Evolutionary conservation across 2,329 filamentous ascomycete genomes (phyloP), one percentile per base, ranked within the genome.

Genomic region (Beauveria pseudobassiana): DNA sequence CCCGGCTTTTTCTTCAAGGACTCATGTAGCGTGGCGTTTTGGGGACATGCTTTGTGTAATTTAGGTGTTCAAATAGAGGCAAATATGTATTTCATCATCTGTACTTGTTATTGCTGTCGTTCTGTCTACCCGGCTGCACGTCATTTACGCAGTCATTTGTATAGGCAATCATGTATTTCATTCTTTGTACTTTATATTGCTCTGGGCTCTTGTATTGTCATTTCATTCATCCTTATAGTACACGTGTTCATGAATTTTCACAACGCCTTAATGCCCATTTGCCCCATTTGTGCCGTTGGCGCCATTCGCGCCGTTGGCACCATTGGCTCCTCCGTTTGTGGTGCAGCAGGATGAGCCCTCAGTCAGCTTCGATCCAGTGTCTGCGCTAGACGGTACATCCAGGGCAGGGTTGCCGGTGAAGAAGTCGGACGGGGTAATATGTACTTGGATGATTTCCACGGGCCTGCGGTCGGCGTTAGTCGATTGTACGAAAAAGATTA

Each of bases 391-490:
- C 0, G 78, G 77, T 0, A 80, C 76, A 65, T 81, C 78, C 2
- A 80, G 64, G 0, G 78, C 76, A 1, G 78, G 78, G 59, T 81
- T 81, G 46, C 73, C 75, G 0, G 75, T 74, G 62, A 80, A 81
- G 66, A 81, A 81, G 59, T 80, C 79, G 0, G 76, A 76, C 0
- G 78, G 78, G 48, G 77, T 78, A 3, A 81, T 71, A 7, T 71
- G 66, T 2, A 81, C 74, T 63, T 76, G 76, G 16, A 80, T 67
- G 24, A 74, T 77, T 67, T 87, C 84, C 53, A 81, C 79, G 0
- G 83, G 83, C 85, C 83, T 64, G 38, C 45, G 9, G 16, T 14
- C n/a, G 30, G 4, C 14, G 43, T 63, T 34, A 24, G 45, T 48
- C 53, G n/a, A 30, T 12, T 9, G 34, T 49, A 42, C 10, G 38